Percentiles rank a stretch among this genome's conserved stretches.
Conservation (phyloP, 305 asterid genomes). For the Caryopteris hybrid region DNA sequence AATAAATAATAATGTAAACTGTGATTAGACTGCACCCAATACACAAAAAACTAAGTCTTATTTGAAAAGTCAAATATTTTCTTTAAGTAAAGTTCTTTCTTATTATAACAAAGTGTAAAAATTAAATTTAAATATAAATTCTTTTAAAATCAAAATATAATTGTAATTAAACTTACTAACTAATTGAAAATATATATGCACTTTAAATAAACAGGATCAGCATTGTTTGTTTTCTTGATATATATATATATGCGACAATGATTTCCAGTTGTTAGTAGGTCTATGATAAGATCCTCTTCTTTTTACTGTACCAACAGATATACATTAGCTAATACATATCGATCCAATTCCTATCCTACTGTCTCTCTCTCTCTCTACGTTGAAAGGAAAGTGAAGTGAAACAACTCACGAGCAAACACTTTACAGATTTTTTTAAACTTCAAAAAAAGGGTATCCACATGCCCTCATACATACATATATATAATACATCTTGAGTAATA, state of each 20-base stretch:
- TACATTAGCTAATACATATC: slow-evolving; percentile 26
- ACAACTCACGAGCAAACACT: slow-evolving; percentile 23
- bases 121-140: too few relatives aligned
- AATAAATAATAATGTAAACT: too few relatives aligned
- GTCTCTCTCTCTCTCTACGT: slow-evolving; percentile 8
- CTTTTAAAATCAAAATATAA: too few relatives aligned
- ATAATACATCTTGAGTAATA: not conserved
- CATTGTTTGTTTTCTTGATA: too few relatives aligned
- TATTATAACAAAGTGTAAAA: too few relatives aligned
- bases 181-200: too few relatives aligned
- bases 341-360: slow-evolving; percentile 31
- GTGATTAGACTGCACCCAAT: too few relatives aligned
- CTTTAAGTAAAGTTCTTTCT: too few relatives aligned
- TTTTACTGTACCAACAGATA: slow-evolving; percentile 47
- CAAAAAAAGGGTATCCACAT: slow-evolving; percentile 74
- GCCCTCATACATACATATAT: slow-evolving; percentile 9
- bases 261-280: not conserved
- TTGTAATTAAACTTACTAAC: too few relatives aligned
- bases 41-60: too few relatives aligned
- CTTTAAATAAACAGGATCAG: too few relatives aligned
- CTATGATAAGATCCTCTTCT: slow-evolving; percentile 36
- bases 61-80: too few relatives aligned
- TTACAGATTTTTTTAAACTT: slow-evolving; percentile 42
- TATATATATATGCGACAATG: not conserved
- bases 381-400: slow-evolving; percentile 4